A percentile compares a stretch with the other conserved stretches of the same genome.
These are phyloP conservation scores for Dothistroma septosporum DNA, from an alignment of 2,329 filamentous ascomycete genomes.

Conservation along the genomic window DNA sequence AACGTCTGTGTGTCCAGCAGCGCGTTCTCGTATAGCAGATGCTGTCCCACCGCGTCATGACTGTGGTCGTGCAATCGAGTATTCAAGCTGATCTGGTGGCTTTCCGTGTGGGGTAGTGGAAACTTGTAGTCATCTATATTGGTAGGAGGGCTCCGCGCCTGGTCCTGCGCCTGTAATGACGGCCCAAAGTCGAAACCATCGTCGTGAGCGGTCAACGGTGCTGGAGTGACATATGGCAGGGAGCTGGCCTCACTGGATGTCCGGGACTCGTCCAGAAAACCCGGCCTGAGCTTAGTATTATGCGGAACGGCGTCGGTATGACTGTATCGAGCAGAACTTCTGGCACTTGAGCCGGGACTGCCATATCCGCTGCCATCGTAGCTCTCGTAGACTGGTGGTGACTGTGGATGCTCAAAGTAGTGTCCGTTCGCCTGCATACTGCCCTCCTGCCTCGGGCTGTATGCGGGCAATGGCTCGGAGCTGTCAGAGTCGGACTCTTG, in stretches of 20 bases:
- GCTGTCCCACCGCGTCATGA: constrained; percentile 67
- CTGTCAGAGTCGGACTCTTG: background rate
- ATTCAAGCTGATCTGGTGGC: constrained; percentile 30
- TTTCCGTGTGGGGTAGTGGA: constrained; percentile 23
- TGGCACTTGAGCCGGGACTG: constrained; percentile 13
- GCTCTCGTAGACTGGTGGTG: constrained; percentile 26
- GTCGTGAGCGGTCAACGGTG: constrained; percentile 18
- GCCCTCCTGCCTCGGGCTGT: constrained; percentile 10
- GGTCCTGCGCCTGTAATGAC: constrained; percentile 14
- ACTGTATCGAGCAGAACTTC: constrained; percentile 6
- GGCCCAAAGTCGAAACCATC: constrained; percentile 25
- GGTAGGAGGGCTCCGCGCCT: constrained; percentile 1
- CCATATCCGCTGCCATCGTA: constrained; percentile 30
- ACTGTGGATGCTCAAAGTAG: constrained; percentile 20
- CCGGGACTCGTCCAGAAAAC: constrained; percentile 3
- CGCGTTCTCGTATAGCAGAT: constrained; percentile 89
- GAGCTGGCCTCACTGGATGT: constrained; percentile 8
- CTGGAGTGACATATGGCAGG: constrained; percentile 9
- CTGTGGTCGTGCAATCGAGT: constrained; percentile 28
- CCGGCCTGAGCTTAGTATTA: background rate
- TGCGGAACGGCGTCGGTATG: background rate
- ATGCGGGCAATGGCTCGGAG: constrained; percentile 12
- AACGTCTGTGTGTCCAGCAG: constrained; percentile 82
- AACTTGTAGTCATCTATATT: constrained; percentile 24
- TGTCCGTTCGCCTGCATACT: constrained; percentile 24